Conservation (phyloP, 2,329 filamentous ascomycete genomes). For the Fusarium ramigenum region DNA sequence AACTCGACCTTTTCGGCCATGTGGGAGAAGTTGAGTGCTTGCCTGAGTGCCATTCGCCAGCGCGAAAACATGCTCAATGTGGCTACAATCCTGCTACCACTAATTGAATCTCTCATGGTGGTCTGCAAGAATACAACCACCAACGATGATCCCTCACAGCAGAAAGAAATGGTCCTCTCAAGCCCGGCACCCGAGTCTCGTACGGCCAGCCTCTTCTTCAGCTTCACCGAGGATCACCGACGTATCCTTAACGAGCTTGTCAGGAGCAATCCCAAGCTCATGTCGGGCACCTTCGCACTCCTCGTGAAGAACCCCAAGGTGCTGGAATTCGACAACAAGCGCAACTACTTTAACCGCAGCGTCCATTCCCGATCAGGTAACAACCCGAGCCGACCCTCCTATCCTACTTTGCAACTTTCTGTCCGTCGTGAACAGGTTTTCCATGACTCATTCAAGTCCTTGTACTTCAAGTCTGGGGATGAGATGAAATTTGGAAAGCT, state of each 20-base stretch:
- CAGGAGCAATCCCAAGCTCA: slow-evolving; percentile 94
- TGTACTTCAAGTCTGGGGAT: slow-evolving; percentile 95
- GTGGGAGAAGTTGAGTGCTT: slow-evolving; percentile 92
- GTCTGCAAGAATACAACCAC: slow-evolving; percentile 97
- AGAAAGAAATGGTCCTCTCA: slow-evolving; percentile 76
- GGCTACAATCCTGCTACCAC: slow-evolving; percentile 90
- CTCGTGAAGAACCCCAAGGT: slow-evolving; percentile 99
- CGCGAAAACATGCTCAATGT: slow-evolving; percentile 97
- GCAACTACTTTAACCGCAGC: slow-evolving; percentile 96
- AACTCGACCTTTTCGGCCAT: slow-evolving; percentile 89
- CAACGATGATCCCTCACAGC: slow-evolving; percentile 69
- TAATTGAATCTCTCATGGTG: slow-evolving; percentile 98
- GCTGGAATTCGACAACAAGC: slow-evolving; percentile 98
- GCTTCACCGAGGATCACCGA: slow-evolving; percentile 95
- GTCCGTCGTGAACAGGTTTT: slow-evolving; percentile 96
- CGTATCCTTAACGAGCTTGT: slow-evolving; percentile 98
- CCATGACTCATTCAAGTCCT: slow-evolving; percentile 96
- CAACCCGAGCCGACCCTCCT: slow-evolving; percentile 74
- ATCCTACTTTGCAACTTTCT: slow-evolving; percentile 80
- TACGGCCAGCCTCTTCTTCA: slow-evolving; percentile 94
- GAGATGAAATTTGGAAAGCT: slow-evolving; percentile 99
- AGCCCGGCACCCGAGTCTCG: slow-evolving; percentile 80
- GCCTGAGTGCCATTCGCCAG: slow-evolving; percentile 85
- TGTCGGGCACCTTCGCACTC: slow-evolving; percentile 97
- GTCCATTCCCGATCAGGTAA: slow-evolving; percentile 77